Evolutionary conservation across 495 filamentous ascomycete species (phyloP).

Genomic region (Neurospora sp.): DNA sequence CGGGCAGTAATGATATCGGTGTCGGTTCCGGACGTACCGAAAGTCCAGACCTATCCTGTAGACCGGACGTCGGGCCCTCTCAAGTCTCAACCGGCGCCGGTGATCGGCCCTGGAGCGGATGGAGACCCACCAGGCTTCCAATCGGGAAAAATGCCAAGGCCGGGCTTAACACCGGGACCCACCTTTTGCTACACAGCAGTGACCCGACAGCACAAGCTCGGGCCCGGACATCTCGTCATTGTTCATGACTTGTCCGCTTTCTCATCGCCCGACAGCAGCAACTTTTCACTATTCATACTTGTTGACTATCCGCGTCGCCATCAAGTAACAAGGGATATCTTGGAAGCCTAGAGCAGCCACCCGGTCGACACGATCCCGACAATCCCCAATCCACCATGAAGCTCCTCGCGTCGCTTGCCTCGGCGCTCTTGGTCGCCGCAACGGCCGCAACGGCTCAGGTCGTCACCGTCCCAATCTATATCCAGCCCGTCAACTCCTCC

Average conservation of each 20-base stretch:
- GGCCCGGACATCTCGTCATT: neutral
- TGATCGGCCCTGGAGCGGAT: neutral
- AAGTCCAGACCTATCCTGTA: neutral
- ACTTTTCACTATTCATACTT: neutral
- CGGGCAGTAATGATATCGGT: neutral
- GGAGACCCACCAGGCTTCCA: neutral
- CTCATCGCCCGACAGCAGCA: neutral
- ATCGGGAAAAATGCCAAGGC: neutral
- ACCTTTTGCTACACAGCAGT: neutral
- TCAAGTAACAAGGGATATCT: neutral
- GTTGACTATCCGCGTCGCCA: neutral
- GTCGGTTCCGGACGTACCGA: neutral
- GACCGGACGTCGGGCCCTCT: neutral
- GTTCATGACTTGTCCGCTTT: neutral
- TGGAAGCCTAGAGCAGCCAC: neutral
- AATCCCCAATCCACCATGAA: neutral
- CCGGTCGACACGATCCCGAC: neutral
- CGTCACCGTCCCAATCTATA: slow-evolving; percentile 30
- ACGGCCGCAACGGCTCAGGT: slow-evolving; percentile 11
- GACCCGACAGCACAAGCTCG: neutral
- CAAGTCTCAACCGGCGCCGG: neutral
- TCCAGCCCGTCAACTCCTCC: slow-evolving; percentile 31
- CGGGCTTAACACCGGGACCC: neutral
- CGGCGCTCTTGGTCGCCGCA: slow-evolving; percentile 22
- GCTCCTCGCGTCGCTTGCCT: slow-evolving; percentile 3